These are phyloP conservation scores for Blastocystis sp. DNA, from an alignment of 352 stramenopile species.

Conservation along the genomic window DNA sequence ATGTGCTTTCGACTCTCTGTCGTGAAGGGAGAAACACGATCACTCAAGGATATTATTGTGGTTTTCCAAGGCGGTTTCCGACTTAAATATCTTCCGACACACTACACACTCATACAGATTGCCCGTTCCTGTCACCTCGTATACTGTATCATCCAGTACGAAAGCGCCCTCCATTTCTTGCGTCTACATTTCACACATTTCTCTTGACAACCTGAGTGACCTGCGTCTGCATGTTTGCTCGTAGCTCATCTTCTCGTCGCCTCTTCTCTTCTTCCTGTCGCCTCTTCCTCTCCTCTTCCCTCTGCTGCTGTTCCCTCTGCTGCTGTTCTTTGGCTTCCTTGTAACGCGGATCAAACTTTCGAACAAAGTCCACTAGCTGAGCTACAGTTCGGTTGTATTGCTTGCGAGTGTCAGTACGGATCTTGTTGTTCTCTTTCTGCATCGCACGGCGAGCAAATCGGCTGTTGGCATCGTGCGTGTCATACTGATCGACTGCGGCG, in stretches of 20 bases:
- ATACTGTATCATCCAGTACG: conserved; percentile 62
- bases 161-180: conserved; percentile 15
- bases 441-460: conserved; percentile 71
- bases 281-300: conserved; percentile 1
- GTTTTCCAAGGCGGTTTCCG: conserved; percentile 73
- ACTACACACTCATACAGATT: conserved; percentile 71
- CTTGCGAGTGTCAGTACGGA: conserved; percentile 68
- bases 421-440: conserved; percentile 77
- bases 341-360: conserved; percentile 72
- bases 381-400: conserved; percentile 72
- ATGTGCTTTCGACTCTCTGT: conserved; percentile 62
- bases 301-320: conserved; percentile 48
- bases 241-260: conserved; percentile 48
- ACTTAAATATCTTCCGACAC: conserved; percentile 79
- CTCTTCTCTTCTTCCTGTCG: conserved; percentile 17
- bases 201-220: conserved; percentile 65
- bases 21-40: neutral
- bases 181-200: conserved; percentile 65
- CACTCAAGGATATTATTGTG: conserved; percentile 71
- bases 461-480: conserved; percentile 67
- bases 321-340: conserved; percentile 67
- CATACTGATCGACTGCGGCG: conserved; percentile 73
- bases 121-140: conserved; percentile 59
- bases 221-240: conserved; percentile 65
- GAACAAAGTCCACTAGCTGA: conserved; percentile 71